Base-by-base conservation (phyloP, 306 rosid genomes). In the Mucuna pruriens region DNA sequence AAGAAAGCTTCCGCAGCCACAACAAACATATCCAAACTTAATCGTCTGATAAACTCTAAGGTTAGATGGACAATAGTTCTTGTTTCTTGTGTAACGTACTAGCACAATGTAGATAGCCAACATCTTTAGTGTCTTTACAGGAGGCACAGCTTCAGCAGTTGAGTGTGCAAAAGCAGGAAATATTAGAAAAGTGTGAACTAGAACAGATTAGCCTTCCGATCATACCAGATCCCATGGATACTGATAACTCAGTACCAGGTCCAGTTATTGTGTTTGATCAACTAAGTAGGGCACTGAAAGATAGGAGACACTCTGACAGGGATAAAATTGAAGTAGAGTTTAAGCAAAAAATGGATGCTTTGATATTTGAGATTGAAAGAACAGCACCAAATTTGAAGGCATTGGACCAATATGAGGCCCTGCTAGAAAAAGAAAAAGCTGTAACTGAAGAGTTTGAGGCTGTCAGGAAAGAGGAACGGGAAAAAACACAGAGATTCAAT, bases 351-450 rank as follows among this genome's bases (percentile, higher is more conserved):
- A 87, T 87, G 83, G 97, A 90, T 80, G 81, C 92, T 78, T 61
- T 93, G 77, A 61, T 85, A 77, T 86, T 97, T 62, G 99, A 96
- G 75, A 96, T 93, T 19, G 98, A 96, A 61, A 92, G 90, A 90
- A 96, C 99, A 2, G 97, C 99, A 25, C 99, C 99, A 36, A 96
- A 96, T 90, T 84, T 96, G 92, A 96, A 94, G 89, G 98, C 99
- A 77, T 84, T 96, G 81, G 99, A 93, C 77, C 99, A 96, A 75
- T 96, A 96, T 77, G 99, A 96, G 71, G 93, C 93, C 81, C 85
- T 96, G 71, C 88, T 88, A 63, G 94, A 90, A 84, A 96, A 90
- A 90, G 99, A 93, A 89, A 92, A 90, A 87, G 88, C 82, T 81
- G 85, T 90, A 65, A 84, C 80, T 68, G 97, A 91, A 84, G 98